These are phyloP conservation scores for Coniosporium tulheliwenetii DNA, from an alignment of 2,329 filamentous ascomycete species.

Conservation along the genomic window DNA sequence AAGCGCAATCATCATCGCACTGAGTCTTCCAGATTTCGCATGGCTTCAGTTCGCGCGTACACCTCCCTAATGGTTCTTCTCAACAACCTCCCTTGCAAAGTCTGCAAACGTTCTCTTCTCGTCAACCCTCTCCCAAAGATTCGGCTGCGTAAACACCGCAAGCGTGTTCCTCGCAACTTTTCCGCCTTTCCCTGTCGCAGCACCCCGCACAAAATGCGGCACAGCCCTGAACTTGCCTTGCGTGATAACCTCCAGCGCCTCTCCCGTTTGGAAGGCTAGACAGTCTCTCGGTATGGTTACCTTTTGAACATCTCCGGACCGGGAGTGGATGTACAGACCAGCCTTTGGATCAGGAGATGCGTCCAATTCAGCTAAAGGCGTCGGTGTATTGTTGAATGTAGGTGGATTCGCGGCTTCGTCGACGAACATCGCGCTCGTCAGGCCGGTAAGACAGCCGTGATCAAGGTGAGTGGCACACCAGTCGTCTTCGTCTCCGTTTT, in stretches of 20 bases:
- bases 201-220: slow-evolving; percentile 83
- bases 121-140: slow-evolving; percentile 67
- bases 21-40: no score
- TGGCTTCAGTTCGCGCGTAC: no score
- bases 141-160: slow-evolving; percentile 94
- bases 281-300: slow-evolving; percentile 83
- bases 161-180: slow-evolving; percentile 56
- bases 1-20: no score
- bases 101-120: slow-evolving; percentile 56
- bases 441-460: slow-evolving; percentile 82
- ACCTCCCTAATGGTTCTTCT: slow-evolving; percentile 22
- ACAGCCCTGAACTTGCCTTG: slow-evolving; percentile 85
- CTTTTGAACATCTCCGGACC: slow-evolving; percentile 69
- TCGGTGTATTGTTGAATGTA: slow-evolving; percentile 6
- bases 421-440: slow-evolving; percentile 93
- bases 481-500: slow-evolving; percentile 45
- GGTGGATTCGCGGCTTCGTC: slow-evolving; percentile 46
- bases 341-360: slow-evolving; percentile 68
- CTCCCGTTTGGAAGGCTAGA: slow-evolving; percentile 90
- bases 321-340: slow-evolving; percentile 86
- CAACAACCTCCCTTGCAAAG: slow-evolving; percentile 45
- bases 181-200: slow-evolving; percentile 35
- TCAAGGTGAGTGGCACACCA: slow-evolving; percentile 91
- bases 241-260: slow-evolving; percentile 82
- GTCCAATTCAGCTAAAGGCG: slow-evolving; percentile 53